These are phyloP conservation scores for Thelephora ganbajun DNA, from an alignment of 768 basidiomycete genomes.

Conservation along the genomic window DNA sequence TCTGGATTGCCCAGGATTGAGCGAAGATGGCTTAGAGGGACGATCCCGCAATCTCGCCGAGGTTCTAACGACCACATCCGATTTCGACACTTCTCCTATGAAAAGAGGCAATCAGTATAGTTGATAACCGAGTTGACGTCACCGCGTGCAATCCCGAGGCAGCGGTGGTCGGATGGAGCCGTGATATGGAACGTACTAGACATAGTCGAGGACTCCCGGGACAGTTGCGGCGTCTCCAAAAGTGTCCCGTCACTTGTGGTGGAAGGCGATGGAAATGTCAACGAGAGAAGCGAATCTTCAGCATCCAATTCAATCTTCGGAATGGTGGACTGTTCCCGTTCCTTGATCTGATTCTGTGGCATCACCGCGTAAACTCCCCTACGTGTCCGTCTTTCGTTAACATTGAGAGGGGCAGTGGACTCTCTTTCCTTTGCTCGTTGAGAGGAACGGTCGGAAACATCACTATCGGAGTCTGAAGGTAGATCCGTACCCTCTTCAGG, in stretches of 20 bases:
- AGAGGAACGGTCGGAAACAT: slow-evolving; percentile 24
- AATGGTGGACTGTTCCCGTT: slow-evolving; percentile 41
- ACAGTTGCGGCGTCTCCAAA: slow-evolving; percentile 5
- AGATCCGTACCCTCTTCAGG: slow-evolving; percentile 26
- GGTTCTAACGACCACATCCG: slow-evolving; percentile 6
- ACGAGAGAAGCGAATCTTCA: slow-evolving; percentile 29
- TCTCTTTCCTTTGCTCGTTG: background rate
- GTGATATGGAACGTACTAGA: slow-evolving; percentile 1
- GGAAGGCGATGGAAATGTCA: slow-evolving; percentile 1
- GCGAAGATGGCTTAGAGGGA: slow-evolving; percentile 9
- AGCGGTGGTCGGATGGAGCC: too few species aligned
- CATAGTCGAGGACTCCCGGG: slow-evolving; percentile 6
- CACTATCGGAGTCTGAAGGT: slow-evolving; percentile 29
- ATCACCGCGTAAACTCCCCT: slow-evolving; percentile 70
- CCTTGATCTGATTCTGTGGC: slow-evolving; percentile 26
- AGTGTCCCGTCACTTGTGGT: background rate
- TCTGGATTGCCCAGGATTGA: background rate
- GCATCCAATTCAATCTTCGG: slow-evolving; percentile 42
- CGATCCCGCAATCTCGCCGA: slow-evolving; percentile 7
- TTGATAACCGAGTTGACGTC: too few species aligned
- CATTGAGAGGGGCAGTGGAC: slow-evolving; percentile 29
- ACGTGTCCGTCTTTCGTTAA: slow-evolving; percentile 71
- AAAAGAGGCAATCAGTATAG: too few species aligned
- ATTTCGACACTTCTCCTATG: background rate
- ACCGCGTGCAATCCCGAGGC: too few species aligned